phyloP scores from a whole-genome alignment of 202 grass and related monocot genomes.

The Carex arenaria region DNA sequence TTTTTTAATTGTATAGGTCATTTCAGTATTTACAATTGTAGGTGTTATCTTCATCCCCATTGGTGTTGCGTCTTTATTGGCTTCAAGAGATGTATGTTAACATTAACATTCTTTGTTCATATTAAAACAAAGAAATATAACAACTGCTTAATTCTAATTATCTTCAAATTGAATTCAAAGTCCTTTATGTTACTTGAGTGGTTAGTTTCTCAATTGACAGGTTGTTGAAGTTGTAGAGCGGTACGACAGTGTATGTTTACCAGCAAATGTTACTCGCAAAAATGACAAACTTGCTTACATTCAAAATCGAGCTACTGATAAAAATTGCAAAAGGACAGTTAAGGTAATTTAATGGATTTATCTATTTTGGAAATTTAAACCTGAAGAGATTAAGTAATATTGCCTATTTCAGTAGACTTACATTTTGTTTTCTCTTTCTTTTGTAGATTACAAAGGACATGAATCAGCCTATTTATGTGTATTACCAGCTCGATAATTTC shows the following conservation, averaged over 20 bases:
- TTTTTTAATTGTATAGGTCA: conserved; percentile 62
- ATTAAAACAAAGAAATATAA: conserved; percentile 1
- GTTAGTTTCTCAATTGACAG: conserved; percentile 43
- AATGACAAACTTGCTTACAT: conserved; percentile 68
- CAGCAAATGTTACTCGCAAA: conserved; percentile 32
- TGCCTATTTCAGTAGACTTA: not conserved
- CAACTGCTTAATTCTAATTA: not conserved
- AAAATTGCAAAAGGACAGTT: conserved; percentile 69
- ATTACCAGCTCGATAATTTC: conserved; percentile 97
- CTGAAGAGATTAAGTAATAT: not conserved
- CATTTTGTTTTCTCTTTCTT: not conserved
- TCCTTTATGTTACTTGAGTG: not conserved
- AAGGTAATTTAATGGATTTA: conserved; percentile 41
- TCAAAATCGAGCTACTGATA: conserved; percentile 35
- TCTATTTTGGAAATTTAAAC: not conserved
- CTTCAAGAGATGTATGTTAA: conserved; percentile 64
- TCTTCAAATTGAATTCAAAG: not conserved
- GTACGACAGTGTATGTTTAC: conserved; percentile 72
- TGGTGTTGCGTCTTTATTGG: conserved; percentile 57
- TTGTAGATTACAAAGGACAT: conserved; percentile 76
- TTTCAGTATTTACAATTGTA: conserved; percentile 73
- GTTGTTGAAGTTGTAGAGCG: conserved; percentile 87
- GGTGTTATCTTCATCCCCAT: conserved; percentile 80
- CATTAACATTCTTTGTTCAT: not conserved
- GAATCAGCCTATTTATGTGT: conserved; percentile 87